A percentile compares a stretch with the other conserved stretches of the same genome.
Evolutionary conservation across 495 filamentous ascomycete genomes (phyloP).

Genomic region (Chlorociboria aeruginascens): DNA sequence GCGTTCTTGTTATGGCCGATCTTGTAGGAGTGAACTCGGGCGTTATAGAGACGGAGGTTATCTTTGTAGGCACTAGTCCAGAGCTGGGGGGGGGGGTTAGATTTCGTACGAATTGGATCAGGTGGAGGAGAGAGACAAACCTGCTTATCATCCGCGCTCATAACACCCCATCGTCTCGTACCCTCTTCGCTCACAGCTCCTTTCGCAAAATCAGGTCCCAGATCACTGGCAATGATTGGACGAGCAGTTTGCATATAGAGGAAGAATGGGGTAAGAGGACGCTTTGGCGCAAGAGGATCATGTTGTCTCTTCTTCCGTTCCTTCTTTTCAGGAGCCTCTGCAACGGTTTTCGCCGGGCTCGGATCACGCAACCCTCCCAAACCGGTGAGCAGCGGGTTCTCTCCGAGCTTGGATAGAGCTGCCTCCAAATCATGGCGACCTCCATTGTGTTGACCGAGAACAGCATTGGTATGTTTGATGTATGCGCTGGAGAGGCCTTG

Average conservation of each 20-base stretch:
- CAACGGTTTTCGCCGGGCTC: conserved; percentile 15
- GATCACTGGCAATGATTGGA: conserved; percentile 58
- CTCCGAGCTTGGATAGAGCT: conserved; percentile 32
- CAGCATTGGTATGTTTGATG: conserved; percentile 66
- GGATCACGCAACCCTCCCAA: conserved; percentile 27
- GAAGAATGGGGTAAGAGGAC: conserved; percentile 88
- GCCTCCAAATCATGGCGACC: conserved; percentile 30
- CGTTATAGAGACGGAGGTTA: conserved; percentile 65
- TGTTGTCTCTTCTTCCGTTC: conserved; percentile 79
- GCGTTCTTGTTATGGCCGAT: conserved; percentile 43
- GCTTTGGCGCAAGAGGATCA: conserved; percentile 91
- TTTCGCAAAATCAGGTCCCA: conserved; percentile 56
- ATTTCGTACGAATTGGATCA: conserved; percentile 1
- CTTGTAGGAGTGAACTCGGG: conserved; percentile 64
- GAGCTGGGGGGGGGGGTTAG: conserved; percentile 28
- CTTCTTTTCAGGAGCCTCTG: conserved; percentile 51
- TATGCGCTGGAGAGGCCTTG: conserved; percentile 66
- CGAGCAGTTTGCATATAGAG: conserved; percentile 82
- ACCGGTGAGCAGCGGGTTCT: conserved; percentile 30
- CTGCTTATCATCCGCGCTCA: conserved; percentile 60
- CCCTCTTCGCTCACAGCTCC: conserved; percentile 76
- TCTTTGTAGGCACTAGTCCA: conserved; percentile 67
- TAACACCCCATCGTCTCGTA: conserved; percentile 66
- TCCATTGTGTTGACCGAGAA: conserved; percentile 50
- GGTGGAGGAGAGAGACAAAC: conserved; percentile 31